Evolutionary conservation across 305 asterid species (phyloP), one percentile per base, ranked within the genome.

Genomic region (Fraxinus albicans): DNA sequence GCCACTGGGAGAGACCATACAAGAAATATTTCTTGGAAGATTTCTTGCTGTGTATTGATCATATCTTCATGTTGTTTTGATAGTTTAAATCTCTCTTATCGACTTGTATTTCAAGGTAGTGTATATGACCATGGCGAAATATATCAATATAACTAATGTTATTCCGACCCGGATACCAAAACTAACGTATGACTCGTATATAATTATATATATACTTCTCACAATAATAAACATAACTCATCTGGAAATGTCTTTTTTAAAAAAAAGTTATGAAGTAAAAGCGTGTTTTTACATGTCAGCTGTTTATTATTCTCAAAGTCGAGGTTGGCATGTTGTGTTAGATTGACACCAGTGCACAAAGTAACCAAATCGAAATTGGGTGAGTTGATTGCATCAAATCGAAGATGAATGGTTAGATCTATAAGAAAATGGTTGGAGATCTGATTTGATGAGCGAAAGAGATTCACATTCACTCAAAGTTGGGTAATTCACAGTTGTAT

Each of bases 1-100:
- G 12, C 76, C 27, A 3, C n/a, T 44, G 10, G 58, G 73, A 44
- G 23, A 27, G 10, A 35, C n/a, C 35, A 70, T 31, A 42, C 29
- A 73, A 74, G 44, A 44, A 38, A 75, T 65, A 21, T 31, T 69
- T 76, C 74, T 40, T 42, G 65, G 44, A 80, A 47, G 70, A 42
- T 73, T 74, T 83, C 60, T 60, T 84, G 79, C 78, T 77, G 58
- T 81, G 88, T 75, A 79, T 82, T 35, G 25, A 77, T 58, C 79
- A 82, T 79, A 60, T 83, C 74, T 81, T 34, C 34, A 8, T 81
- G 86, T 12, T 12, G 74, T 77, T 47, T 36, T 44, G 38, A 15
- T 67, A 70, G 73, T 55, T 25, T 47, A 47, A 47, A 47, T 47
- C 0, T 44, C 58, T 47, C 58, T 47, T 44, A 12, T 44, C n/a